Conservation (phyloP, 2,329 filamentous ascomycete genomes). For the Aspergillus aculeatus region DNA sequence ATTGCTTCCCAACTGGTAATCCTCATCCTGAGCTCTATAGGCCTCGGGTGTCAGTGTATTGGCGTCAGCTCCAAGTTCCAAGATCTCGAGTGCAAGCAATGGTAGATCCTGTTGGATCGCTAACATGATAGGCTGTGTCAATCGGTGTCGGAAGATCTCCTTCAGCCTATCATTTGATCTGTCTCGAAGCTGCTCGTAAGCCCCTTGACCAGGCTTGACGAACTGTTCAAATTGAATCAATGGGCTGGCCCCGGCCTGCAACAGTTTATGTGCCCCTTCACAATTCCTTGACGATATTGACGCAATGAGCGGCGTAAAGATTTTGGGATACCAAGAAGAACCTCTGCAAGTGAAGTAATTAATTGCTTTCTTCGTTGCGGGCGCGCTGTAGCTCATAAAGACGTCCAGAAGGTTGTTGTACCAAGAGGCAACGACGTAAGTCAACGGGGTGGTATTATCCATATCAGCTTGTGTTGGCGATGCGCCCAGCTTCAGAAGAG, state of each 20-base stretch:
- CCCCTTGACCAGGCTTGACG: conserved; percentile 26
- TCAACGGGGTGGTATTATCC: conserved; percentile 63
- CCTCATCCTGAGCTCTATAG: conserved; percentile 19
- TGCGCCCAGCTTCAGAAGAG: conserved; percentile 68
- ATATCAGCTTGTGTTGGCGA: conserved; percentile 71
- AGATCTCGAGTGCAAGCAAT: conserved; percentile 57
- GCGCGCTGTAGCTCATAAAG: conserved; percentile 55
- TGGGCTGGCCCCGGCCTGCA: conserved; percentile 62
- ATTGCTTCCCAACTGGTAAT: neutral
- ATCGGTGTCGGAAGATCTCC: conserved; percentile 45
- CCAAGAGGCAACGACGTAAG: conserved; percentile 59
- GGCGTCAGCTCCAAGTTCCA: conserved; percentile 64
- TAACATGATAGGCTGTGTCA: conserved; percentile 65
- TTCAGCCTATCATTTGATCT: conserved; percentile 51
- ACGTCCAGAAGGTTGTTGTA: conserved; percentile 46
- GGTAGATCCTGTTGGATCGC: conserved; percentile 56
- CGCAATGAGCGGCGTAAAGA: conserved; percentile 55
- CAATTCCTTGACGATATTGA: conserved; percentile 58
- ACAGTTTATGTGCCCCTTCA: conserved; percentile 57
- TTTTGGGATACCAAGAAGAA: conserved; percentile 31
- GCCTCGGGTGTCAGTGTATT: conserved; percentile 55
- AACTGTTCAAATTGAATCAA: conserved; percentile 58
- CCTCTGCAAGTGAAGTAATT: conserved; percentile 59
- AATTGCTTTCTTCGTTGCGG: conserved; percentile 62
- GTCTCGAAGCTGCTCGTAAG: conserved; percentile 21